Conservation (phyloP, 768 basidiomycete genomes). For the Sarcomyxa edulis region DNA sequence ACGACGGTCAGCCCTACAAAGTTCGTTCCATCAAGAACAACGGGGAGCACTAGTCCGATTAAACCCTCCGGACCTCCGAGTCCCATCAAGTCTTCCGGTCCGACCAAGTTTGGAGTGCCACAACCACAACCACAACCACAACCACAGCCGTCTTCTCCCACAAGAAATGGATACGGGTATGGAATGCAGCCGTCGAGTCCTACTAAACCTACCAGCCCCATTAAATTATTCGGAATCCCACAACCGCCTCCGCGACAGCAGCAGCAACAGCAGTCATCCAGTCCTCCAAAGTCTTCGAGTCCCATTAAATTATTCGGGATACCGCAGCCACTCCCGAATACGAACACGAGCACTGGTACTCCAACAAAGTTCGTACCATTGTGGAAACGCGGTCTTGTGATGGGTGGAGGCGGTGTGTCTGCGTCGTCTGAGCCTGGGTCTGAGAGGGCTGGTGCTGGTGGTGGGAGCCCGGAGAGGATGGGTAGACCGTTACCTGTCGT, state of each 20-base stretch:
- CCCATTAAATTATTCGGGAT: slow-evolving; percentile 14
- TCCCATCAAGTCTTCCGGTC: neutral
- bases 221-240: slow-evolving; percentile 4
- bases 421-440: neutral
- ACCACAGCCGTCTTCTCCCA: too few species aligned
- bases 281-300: slow-evolving; percentile 19
- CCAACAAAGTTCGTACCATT: slow-evolving; percentile 34
- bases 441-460: neutral
- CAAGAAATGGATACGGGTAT: too few species aligned
- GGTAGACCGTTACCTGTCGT: neutral
- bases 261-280: slow-evolving; percentile 20
- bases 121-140: too few species aligned
- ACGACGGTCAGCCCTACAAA: neutral
- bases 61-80: neutral
- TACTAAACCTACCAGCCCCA: slow-evolving; percentile 1
- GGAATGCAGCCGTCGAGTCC: neutral
- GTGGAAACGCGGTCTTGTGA: slow-evolving; percentile 32
- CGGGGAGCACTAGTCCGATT: neutral
- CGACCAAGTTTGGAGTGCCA: neutral
- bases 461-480: neutral
- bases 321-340: too few species aligned
- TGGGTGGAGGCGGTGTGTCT: slow-evolving; percentile 8
- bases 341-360: too few species aligned
- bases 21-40: too few species aligned
- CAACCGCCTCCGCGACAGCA: slow-evolving; percentile 1